Evolutionary conservation across 148 eudicot genomes (phyloP).

Genomic region (Pharnaceum exiguum): DNA sequence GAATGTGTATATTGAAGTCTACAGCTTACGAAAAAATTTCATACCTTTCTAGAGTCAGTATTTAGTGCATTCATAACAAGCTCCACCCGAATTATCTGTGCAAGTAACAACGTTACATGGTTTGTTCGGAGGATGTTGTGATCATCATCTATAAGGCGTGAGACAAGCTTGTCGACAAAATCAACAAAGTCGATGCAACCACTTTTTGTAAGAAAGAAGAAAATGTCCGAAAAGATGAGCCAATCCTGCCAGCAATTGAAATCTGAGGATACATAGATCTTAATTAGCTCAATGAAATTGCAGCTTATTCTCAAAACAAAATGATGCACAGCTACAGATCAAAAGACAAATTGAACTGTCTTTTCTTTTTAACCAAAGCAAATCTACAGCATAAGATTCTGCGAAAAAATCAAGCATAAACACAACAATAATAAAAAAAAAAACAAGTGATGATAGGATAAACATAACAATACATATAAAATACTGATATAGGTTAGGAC

Average conservation of each 20-base stretch:
- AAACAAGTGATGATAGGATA: no score
- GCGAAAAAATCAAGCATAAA: no score
- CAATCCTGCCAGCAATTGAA: conserved; percentile 96
- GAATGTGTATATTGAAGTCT: no score
- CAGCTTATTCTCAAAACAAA: background rate
- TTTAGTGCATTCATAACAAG: conserved; percentile 85
- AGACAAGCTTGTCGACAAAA: conserved; percentile 88
- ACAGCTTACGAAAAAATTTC: conserved; percentile 2
- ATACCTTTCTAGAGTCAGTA: conserved; percentile 83
- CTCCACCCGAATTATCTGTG: conserved; percentile 86
- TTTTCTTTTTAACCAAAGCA: no score
- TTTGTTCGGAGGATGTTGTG: conserved; percentile 74
- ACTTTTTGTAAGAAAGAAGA: conserved; percentile 79
- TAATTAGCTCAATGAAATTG: conserved; percentile 1
- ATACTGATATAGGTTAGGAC: no score
- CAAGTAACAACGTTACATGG: conserved; percentile 93
- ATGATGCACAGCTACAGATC: background rate
- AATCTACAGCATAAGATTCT: no score
- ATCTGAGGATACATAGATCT: conserved; percentile 43
- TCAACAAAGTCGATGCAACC: conserved; percentile 95
- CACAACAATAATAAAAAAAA: no score
- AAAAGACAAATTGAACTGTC: no score
- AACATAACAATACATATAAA: no score
- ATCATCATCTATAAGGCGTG: conserved; percentile 77
- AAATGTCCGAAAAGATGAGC: conserved; percentile 88